Evolutionary conservation across 345 rosid genomes (phyloP), one percentile per base, ranked within the genome.

Genomic region (Populus pruinosa): DNA sequence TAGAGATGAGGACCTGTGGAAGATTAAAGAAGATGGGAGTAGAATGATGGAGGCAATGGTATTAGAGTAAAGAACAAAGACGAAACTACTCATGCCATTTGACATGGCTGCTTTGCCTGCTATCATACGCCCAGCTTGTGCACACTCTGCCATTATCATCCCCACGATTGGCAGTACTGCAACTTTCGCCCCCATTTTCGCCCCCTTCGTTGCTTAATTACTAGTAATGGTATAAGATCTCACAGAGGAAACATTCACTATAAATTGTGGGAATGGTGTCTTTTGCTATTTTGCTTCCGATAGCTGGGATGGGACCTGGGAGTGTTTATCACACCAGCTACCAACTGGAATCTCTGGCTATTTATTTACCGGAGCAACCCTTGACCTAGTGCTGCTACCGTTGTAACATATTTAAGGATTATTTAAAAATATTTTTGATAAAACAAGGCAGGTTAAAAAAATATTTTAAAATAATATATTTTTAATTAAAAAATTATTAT

Each of bases 61-160:
- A 62, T 87, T 55, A 5, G 87, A 74, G 77, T 90, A 86, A 4
- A 86, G 84, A n/a, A 84, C 65, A 56, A 88, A 69, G 65, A 83
- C 83, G 80, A 76, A 87, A 72, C 86, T 86, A 81, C 86, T 83
- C 41, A 79, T 74, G 29, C 92, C 93, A 0, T 73, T 56, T 31
- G 90, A 80, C 49, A 86, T 75, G 5, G 91, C 96, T 20, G 82
- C 82, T 77, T 90, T 90, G 72, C 27, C 77, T 59, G 85, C 75
- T 23, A 70, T 83, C 86, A 81, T 61, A 6, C 17, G 23, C 47
- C 79, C 73, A 35, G 81, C 89, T 69, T 88, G 88, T 71, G 33
- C 80, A 25, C 83, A 12, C 13, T 81, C 73, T 1, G 73, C 89
- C 10, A 70, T 72, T 47, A 90, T 82, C 93, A 91, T 91, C 64